A percentile compares a stretch with the other conserved stretches of the same genome.
Conservation (phyloP, 2,329 filamentous ascomycete species). For the Pseudopithomyces maydicus region DNA sequence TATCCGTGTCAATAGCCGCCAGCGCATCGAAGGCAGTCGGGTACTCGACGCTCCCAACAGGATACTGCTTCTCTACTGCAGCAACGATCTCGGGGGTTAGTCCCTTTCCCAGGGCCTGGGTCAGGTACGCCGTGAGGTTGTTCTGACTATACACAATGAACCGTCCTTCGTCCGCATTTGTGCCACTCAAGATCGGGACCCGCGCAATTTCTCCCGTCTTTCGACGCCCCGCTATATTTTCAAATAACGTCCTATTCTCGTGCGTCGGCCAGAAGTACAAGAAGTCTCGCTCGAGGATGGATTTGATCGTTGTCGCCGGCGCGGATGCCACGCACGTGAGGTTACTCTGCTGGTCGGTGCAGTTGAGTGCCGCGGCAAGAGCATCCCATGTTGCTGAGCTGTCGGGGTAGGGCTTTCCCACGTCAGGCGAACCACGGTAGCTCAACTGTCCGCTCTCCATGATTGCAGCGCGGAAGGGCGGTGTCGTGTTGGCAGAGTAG, state of each 20-base stretch:
- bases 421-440: slow-evolving; percentile 18
- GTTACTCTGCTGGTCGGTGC: slow-evolving; percentile 22
- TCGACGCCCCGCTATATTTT: slow-evolving; percentile 21
- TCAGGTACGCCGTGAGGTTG: slow-evolving; percentile 23
- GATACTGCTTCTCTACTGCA: slow-evolving; percentile 26
- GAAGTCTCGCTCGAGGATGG: slow-evolving; percentile 21
- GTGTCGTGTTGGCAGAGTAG: slow-evolving; percentile 21
- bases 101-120: slow-evolving; percentile 15
- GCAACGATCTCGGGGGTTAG: slow-evolving; percentile 17
- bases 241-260: slow-evolving; percentile 30
- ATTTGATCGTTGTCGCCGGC: slow-evolving; percentile 21
- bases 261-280: slow-evolving; percentile 23
- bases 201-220: slow-evolving; percentile 28
- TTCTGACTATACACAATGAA: slow-evolving; percentile 24
- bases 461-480: slow-evolving; percentile 37
- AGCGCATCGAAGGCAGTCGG: slow-evolving; percentile 22
- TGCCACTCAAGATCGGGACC: slow-evolving; percentile 31
- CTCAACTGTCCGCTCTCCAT: slow-evolving; percentile 32
- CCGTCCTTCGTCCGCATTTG: slow-evolving; percentile 33
- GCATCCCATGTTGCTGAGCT: slow-evolving; percentile 25
- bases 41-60: slow-evolving; percentile 19
- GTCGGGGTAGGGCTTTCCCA: not conserved
- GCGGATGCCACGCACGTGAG: slow-evolving; percentile 30
- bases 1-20: slow-evolving; percentile 22
- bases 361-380: slow-evolving; percentile 25